Conservation (phyloP, 139 green algal species). For the Chlamydomonas asymmetrica region DNA sequence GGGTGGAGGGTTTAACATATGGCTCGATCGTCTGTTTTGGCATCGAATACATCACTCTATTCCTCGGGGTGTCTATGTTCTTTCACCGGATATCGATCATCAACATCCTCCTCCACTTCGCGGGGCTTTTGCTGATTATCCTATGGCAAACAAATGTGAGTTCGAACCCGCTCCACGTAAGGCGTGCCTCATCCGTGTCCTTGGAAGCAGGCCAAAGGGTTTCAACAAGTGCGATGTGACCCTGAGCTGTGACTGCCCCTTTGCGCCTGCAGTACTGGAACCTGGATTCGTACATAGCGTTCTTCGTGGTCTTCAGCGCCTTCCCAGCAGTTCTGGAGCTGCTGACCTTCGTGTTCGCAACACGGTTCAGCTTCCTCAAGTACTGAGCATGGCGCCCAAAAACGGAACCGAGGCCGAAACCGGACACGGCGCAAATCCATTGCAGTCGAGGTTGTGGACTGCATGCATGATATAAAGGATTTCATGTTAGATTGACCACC, state of each 20-base stretch:
- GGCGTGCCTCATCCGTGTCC: not conserved
- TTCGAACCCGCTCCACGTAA: not conserved
- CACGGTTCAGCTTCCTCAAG: slow-evolving; percentile 37
- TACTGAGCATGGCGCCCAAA: no score
- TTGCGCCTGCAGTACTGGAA: slow-evolving; percentile 25
- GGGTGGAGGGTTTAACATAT: slow-evolving; percentile 39
- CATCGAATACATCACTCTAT: slow-evolving; percentile 52
- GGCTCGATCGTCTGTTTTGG: slow-evolving; percentile 50
- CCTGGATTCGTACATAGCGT: slow-evolving; percentile 32
- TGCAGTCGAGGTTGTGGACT: no score
- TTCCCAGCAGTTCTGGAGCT: slow-evolving; percentile 37
- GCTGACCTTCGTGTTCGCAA: slow-evolving; percentile 38
- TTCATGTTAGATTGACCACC: no score
- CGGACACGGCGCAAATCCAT: no score
- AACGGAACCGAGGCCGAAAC: no score
- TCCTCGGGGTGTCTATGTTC: slow-evolving; percentile 59
- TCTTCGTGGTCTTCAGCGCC: slow-evolving; percentile 40
- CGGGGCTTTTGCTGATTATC: slow-evolving; percentile 34
- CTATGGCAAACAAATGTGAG: slow-evolving; percentile 47
- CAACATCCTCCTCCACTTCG: slow-evolving; percentile 47
- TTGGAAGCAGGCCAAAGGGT: no score
- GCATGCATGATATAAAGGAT: no score
- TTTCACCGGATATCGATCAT: slow-evolving; percentile 26
- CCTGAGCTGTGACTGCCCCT: not conserved
- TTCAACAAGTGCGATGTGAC: no score